Conservation (phyloP, 352 stramenopile genomes). For the Phytophthora uliginosa region DNA sequence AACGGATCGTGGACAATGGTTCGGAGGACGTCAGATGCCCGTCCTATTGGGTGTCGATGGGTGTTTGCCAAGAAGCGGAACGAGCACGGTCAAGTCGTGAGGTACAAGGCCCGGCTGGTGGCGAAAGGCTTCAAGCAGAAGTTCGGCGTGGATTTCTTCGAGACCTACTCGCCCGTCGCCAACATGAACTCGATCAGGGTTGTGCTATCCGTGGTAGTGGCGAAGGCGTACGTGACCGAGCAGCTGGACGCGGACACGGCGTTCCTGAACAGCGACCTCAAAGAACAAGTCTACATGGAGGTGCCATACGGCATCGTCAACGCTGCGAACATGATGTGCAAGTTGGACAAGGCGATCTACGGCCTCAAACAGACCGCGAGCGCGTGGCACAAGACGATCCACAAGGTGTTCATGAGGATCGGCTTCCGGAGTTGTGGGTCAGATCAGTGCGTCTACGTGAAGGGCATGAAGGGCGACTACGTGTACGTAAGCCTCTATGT, state of each 20-base stretch:
- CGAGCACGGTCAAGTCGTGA: neutral
- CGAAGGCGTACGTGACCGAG: neutral
- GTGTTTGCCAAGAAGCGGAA: neutral
- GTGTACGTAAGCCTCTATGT: too few relatives aligned
- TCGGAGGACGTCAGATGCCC: neutral
- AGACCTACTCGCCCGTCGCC: neutral
- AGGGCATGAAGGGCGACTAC: too few relatives aligned
- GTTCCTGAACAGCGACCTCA: too few relatives aligned
- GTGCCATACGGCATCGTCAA: too few relatives aligned
- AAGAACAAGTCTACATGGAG: too few relatives aligned
- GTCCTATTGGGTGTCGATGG: neutral
- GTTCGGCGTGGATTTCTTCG: neutral
- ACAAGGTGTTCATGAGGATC: neutral
- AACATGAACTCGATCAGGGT: constrained; percentile 2
- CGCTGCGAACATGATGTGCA: too few relatives aligned
- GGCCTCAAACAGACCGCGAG: neutral
- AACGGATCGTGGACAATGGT: constrained; percentile 14
- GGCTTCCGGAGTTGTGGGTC: neutral
- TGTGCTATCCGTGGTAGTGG: neutral
- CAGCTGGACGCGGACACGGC: too few relatives aligned
- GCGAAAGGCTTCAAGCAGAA: neutral
- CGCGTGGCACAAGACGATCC: neutral
- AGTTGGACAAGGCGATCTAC: too few relatives aligned
- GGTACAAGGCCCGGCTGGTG: neutral
- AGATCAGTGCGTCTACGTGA: too few relatives aligned